Evolutionary conservation across 306 rosid genomes (phyloP).

Genomic region (Prunus davidiana): DNA sequence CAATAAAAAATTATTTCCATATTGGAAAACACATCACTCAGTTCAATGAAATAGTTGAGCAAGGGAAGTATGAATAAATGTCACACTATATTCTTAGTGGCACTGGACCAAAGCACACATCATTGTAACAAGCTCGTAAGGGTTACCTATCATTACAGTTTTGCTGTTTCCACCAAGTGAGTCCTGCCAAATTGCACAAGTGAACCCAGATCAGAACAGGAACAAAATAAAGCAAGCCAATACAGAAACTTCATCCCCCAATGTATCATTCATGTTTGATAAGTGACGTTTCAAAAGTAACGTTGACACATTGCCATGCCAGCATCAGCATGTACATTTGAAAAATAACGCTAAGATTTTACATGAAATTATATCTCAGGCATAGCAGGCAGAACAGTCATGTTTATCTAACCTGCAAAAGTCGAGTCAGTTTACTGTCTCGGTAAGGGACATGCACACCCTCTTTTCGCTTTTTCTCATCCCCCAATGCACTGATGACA

Average conservation of each 20-base stretch:
- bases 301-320: background rate
- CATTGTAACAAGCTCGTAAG: background rate
- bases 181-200: conserved; percentile 53
- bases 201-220: conserved; percentile 17
- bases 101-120: background rate
- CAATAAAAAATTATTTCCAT: background rate
- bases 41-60: conserved; percentile 2
- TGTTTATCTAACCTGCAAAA: conserved; percentile 65
- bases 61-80: conserved; percentile 16
- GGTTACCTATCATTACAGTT: conserved; percentile 86
- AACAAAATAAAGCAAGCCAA: background rate
- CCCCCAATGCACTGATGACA: conserved; percentile 83
- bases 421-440: conserved; percentile 89
- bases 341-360: background rate
- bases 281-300: background rate
- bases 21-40: conserved; percentile 3
- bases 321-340: background rate
- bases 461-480: conserved; percentile 83
- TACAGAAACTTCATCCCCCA: background rate
- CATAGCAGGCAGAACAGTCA: conserved; percentile 11
- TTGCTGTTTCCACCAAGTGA: conserved; percentile 92
- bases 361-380: conserved; percentile 1
- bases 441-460: conserved; percentile 78
- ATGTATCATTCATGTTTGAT: background rate
- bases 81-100: background rate